Evolutionary conservation across 2,329 filamentous ascomycete species (phyloP).

Genomic region (Calonectria hongkongensis): DNA sequence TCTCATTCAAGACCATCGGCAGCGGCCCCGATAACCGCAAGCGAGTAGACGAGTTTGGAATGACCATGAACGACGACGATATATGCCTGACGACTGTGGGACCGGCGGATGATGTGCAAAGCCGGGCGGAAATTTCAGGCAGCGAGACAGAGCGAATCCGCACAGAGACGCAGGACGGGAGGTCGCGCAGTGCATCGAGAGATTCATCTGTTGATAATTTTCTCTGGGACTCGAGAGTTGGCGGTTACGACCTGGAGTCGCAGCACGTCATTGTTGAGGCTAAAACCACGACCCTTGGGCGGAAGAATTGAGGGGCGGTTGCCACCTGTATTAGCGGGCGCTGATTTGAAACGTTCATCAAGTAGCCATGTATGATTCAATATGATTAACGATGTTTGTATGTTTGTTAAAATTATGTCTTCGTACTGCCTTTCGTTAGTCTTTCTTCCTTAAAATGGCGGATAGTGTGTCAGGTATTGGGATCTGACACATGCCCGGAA

Average conservation of each 20-base stretch:
- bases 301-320: not conserved
- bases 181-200: not conserved
- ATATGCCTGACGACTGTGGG: not conserved
- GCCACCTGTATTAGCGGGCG: not conserved
- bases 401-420: not conserved
- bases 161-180: not conserved
- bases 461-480: no score
- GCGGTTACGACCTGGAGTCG: not conserved
- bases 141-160: not conserved
- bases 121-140: not conserved
- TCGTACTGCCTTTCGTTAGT: no score
- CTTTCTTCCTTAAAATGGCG: no score
- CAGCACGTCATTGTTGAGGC: not conserved
- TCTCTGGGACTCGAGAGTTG: constrained; percentile 8
- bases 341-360: not conserved
- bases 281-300: not conserved
- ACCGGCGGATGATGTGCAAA: not conserved
- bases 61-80: constrained; percentile 6
- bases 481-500: no score
- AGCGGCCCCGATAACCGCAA: not conserved
- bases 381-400: constrained; percentile 10
- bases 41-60: constrained; percentile 6
- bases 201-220: constrained; percentile 7
- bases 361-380: not conserved
- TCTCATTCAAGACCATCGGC: constrained; percentile 14